Evolutionary conservation across 2,329 filamentous ascomycete genomes (phyloP), one percentile per base, ranked within the genome.

Genomic region (Sporothrix brasiliensis): DNA sequence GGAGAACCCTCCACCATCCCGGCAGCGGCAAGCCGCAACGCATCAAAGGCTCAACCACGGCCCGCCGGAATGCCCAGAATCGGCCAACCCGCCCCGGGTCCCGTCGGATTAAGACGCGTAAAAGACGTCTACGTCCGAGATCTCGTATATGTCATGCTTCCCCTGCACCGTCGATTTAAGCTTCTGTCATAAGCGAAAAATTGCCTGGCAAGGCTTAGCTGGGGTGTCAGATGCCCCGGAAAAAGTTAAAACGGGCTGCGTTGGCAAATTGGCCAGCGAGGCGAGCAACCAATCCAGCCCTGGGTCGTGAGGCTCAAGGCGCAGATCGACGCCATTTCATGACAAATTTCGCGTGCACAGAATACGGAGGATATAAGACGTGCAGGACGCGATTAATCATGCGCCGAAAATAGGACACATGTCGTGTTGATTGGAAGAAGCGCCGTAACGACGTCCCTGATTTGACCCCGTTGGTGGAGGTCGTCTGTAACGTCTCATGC

Each of bases 401-500:
- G 41, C 3, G 60, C 44, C 60, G 19, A 44, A 65, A 49, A 65
- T 50, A 65, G 41, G 60, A 44, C 60, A 10, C 14, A 50, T 65
- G 39, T 27, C 30, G 44, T 16, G 11, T 34, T 65, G 5, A 44
- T 44, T 50, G 19, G 7, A 65, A 65, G 60, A 49, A 27, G 41
- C 4, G 60, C 41, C 60, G 60, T 49, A 63, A 9, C 13, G 30
- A 9, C 13, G 7, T 27, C 60, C 41, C 21, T 49, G 41, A 11
- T 19, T 30, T 41, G 21, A 16, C 21, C 11, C 39, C 16, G 16
- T 27, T 19, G 21, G 27, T 24, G 56, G 56, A 65, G 60, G 39
- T 34, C 44, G 7, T 65, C 44, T 65, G 60, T 30, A 53, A 47
- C 54, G 54, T 52, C 67, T n/a, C 47, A 61, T 61, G 14, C 39